Evolutionary conservation across 495 filamentous ascomycete species (phyloP), one percentile per base, ranked within the genome.

Genomic region (Penicillium fimorum): DNA sequence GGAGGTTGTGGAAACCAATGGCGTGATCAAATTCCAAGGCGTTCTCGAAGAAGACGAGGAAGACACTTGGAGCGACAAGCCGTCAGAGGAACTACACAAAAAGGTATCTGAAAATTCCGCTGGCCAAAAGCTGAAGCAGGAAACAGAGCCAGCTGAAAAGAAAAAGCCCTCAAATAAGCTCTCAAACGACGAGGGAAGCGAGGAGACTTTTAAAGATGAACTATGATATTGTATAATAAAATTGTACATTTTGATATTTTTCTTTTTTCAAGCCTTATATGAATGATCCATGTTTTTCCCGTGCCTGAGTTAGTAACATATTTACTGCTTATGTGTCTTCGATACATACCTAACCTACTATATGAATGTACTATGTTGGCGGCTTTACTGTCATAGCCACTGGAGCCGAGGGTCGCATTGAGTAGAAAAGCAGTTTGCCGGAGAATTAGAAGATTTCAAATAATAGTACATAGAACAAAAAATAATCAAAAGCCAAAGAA

Each of bases 181-280:
- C 11, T 0, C 70, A 57, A 9, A 49, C 9, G 32, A 73, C 29
- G 66, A 66, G 33, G 79, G 77, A 4, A 79, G 76, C 55, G 70
- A 82, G 62, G 81, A 83, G 67, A 69, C 73, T 6, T 82, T 78
- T 51, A 81, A 80, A 57, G 79, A 85, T 58, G 82, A 85, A 58
- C 62, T 84, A 67, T 85, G 65, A 69, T 27, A 24, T 33, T 63
- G 48, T 60, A 55, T 42, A 56, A 41, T 58, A 61, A 24, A 54
- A 17, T 13, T 29, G 43, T 44, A 49, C 40, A 47, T 56, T 50
- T 53, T 20, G 33, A 18, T 30, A 44, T 11, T 2, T 40, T n/a
- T 11, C 35, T 13, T 38, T 27, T 17, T 12, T 13, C 9, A 5
- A 52, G 20, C n/a, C 4, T 12, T 12, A 52, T 15, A 38, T 27